Conservation (phyloP, 2,329 filamentous ascomycete species). For the Cylindrodendrum hubeiense region DNA sequence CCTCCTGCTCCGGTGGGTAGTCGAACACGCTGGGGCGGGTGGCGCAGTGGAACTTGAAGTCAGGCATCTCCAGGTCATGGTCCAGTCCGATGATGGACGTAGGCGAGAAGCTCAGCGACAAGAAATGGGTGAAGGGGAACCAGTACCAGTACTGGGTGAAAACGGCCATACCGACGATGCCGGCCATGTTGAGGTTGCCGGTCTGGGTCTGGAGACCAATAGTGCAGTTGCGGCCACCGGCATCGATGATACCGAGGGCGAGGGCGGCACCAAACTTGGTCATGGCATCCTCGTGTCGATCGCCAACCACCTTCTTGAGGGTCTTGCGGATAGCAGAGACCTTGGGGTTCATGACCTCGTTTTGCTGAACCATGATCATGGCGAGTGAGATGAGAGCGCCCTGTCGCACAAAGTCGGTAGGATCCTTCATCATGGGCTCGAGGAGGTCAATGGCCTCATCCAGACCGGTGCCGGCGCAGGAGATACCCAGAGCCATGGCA, state of each 20-base stretch:
- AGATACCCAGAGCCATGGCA: slow-evolving; percentile 98
- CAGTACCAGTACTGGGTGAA: slow-evolving; percentile 99
- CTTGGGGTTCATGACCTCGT: slow-evolving; percentile 98
- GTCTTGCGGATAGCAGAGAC: slow-evolving; percentile 91
- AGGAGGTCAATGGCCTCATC: slow-evolving; percentile 97
- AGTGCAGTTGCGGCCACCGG: slow-evolving; percentile 97
- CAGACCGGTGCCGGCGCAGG: slow-evolving; percentile 94
- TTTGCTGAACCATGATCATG: slow-evolving; percentile 99
- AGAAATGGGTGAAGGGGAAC: slow-evolving; percentile 98
- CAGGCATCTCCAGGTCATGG: slow-evolving; percentile 91
- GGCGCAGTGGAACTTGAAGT: slow-evolving; percentile 96
- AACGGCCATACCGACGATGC: slow-evolving; percentile 96
- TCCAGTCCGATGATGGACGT: slow-evolving; percentile 96
- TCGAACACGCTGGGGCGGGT: slow-evolving; percentile 96
- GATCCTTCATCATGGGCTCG: slow-evolving; percentile 99
- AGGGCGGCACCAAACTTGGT: slow-evolving; percentile 97
- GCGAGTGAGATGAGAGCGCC: slow-evolving; percentile 93
- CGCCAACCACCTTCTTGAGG: slow-evolving; percentile 91
- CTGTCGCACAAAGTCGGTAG: slow-evolving; percentile 97
- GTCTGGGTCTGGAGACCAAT: slow-evolving; percentile 98
- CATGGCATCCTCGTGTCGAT: slow-evolving; percentile 99
- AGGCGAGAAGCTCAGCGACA: slow-evolving; percentile 95
- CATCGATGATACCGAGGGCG: slow-evolving; percentile 96
- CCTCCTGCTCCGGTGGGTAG: slow-evolving; percentile 96
- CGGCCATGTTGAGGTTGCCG: slow-evolving; percentile 98